Conservation (phyloP, 345 rosid genomes). For the Hibiscus mutabilis region DNA sequence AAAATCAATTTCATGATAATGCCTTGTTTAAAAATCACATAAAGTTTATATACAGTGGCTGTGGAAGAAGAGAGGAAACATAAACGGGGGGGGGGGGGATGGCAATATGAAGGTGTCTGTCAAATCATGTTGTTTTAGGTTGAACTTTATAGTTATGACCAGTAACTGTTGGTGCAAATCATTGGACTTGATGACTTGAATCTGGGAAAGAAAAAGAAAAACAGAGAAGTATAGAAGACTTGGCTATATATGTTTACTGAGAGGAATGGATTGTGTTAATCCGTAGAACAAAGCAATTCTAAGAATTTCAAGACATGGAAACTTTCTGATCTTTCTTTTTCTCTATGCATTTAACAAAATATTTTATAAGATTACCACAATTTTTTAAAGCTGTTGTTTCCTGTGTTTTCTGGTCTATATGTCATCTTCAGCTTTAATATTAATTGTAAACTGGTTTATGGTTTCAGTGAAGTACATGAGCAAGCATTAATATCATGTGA, state of each 20-base stretch:
- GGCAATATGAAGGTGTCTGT: background rate
- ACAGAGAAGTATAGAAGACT: background rate
- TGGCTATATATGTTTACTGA: background rate
- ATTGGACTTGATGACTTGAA: too few species aligned
- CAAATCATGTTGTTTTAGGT: too few species aligned
- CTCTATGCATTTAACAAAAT: background rate
- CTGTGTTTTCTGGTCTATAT: background rate
- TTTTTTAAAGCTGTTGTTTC: background rate
- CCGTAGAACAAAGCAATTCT: background rate
- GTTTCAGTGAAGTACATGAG: constrained; percentile 90
- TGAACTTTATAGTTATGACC: too few species aligned
- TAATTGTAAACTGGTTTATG: constrained; percentile 22
- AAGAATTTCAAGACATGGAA: background rate
- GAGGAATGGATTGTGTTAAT: background rate
- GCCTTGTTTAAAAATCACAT: background rate
- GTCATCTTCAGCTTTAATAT: constrained; percentile 2
- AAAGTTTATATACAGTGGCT: background rate
- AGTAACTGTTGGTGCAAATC: too few species aligned
- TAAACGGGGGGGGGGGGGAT: background rate
- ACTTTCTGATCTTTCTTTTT: background rate
- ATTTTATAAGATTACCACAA: background rate
- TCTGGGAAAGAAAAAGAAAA: too few species aligned
- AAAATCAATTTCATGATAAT: background rate
- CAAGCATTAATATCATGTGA: constrained; percentile 78
- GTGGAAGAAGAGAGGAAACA: background rate